These are phyloP conservation scores for Saitozyma podzolica DNA, from an alignment of 768 basidiomycete species.

Conservation along the genomic window DNA sequence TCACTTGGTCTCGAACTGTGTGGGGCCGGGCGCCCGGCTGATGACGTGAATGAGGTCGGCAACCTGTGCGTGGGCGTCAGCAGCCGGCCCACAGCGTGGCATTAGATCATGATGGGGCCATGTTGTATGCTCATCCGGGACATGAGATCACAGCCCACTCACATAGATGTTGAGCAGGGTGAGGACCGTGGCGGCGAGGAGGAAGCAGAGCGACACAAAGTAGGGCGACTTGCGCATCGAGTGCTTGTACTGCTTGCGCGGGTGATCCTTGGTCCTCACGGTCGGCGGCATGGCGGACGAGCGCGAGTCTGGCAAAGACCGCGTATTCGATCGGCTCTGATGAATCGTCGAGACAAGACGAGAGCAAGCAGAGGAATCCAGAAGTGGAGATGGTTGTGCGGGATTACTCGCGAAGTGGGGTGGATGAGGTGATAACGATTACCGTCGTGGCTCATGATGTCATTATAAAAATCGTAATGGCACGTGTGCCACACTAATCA, in stretches of 20 bases:
- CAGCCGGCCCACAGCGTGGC: neutral
- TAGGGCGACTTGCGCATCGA: slow-evolving; percentile 45
- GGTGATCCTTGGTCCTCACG: too few species aligned
- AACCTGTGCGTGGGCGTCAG: slow-evolving; percentile 16
- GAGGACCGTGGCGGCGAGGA: slow-evolving; percentile 43
- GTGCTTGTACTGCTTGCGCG: slow-evolving; percentile 23
- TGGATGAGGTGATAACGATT: too few species aligned
- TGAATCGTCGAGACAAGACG: too few species aligned
- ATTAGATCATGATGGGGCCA: neutral
- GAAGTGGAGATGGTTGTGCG: too few species aligned
- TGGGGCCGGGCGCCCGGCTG: slow-evolving; percentile 37
- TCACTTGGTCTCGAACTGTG: slow-evolving; percentile 48
- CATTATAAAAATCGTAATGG: too few species aligned
- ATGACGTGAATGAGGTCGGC: slow-evolving; percentile 44
- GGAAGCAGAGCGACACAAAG: slow-evolving; percentile 39
- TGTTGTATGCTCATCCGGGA: neutral
- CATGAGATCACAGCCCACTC: slow-evolving; percentile 9
- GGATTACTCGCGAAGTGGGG: too few species aligned
- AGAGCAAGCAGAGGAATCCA: too few species aligned
- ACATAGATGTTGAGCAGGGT: slow-evolving; percentile 48
- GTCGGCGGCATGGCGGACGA: too few species aligned
- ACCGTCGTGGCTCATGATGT: too few species aligned
- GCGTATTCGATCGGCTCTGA: too few species aligned
- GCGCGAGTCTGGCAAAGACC: too few species aligned
- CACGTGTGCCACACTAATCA: too few species aligned